phyloP scores from a whole-genome alignment of 1,284 basidiomycete genomes.

The Ceratobasidium sp. region DNA sequence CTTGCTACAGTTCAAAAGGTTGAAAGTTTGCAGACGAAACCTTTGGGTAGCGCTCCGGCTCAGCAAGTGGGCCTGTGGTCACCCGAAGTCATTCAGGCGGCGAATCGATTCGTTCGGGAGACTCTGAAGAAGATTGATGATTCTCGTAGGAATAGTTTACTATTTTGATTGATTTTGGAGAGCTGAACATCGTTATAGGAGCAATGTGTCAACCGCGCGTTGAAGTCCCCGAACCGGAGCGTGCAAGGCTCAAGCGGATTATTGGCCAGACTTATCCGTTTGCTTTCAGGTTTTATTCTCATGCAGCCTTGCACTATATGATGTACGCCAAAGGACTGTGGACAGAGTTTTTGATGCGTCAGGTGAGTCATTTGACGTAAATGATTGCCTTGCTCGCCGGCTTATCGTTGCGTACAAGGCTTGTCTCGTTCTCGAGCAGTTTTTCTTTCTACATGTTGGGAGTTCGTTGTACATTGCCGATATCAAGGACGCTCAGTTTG shows the following conservation, averaged over 20 bases:
- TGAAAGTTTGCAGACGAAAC: neutral
- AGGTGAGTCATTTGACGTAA: constrained; percentile 2
- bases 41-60: too few species aligned
- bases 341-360: constrained; percentile 9
- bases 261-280: neutral
- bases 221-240: constrained; percentile 2
- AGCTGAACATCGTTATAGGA: neutral
- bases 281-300: constrained; percentile 9
- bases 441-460: constrained; percentile 4
- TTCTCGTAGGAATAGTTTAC: neutral
- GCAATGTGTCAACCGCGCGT: neutral
- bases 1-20: too few species aligned
- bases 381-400: too few species aligned
- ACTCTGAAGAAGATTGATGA: constrained; percentile 4
- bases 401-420: neutral
- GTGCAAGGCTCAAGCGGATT: neutral
- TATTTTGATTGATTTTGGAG: neutral
- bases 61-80: neutral
- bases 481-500: neutral
- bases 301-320: constrained; percentile 19
- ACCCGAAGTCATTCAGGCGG: neutral
- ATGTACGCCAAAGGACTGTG: neutral
- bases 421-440: constrained; percentile 9
- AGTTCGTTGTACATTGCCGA: neutral
- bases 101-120: constrained; percentile 2